Evolutionary conservation across 108 stramenopile genomes (phyloP), one percentile per base, ranked within the genome.

Genomic region (Pseudonitzschia pungens): DNA sequence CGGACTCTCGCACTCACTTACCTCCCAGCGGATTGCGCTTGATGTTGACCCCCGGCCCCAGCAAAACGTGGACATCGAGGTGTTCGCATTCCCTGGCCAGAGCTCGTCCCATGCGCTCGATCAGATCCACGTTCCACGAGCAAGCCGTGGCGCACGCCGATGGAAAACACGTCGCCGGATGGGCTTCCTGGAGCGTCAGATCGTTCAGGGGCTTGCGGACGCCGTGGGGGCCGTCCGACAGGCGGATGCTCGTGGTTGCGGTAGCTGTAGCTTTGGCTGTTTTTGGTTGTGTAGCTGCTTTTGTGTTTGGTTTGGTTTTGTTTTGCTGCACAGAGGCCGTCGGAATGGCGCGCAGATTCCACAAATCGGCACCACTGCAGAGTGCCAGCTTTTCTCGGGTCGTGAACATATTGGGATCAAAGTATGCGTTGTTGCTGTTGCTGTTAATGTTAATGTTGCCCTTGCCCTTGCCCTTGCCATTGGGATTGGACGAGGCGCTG

Each of bases 31-130:
- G 81, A 56, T 85, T 82, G 12, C 92, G 87, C 45, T 81, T 80
- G 18, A 91, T 32, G 53, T 91, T 91, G 66, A 91, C 63, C 26
- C 83, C 85, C 20, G 89, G 89, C 31, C 89, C 87, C 15, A 91
- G 65, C 64, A 89, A 56, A 16, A 86, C 81, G 18, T 66, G 60
- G 0, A 87, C 71, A 24, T 75, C 40, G 20, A 72, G 66, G 24
- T 71, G 53, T 10, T 63, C 15, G 44, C 83, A 87, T 71, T 87
- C 86, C 26, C 27, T 28, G 0, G 68, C 63, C 43, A 87, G 36
- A 1, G 79, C 80, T 43, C 68, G 18, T 9, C 86, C 86, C 31
- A 87, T 60, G 11, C 60, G n/a, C 8, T 71, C 0, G 1, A 81
- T 7, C 2, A 70, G 40, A 22, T 68, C 53, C 0, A 28, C 40